phyloP scores from a whole-genome alignment of 2,329 filamentous ascomycete genomes.

The Fusarium humuli region DNA sequence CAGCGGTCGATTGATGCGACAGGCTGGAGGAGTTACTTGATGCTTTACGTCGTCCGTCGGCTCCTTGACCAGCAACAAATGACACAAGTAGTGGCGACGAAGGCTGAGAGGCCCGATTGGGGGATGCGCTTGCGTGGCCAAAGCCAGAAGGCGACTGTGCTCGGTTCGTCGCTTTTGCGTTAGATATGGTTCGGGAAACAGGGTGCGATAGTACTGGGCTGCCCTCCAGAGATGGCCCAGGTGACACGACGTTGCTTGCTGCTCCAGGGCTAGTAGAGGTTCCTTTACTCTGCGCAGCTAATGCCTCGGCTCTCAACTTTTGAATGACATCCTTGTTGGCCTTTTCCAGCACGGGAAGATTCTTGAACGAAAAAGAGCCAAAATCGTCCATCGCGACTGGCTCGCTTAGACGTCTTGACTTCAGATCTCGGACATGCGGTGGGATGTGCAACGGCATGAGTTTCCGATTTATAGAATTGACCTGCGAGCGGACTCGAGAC shows the following conservation, averaged over 20 bases:
- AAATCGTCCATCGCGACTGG: slow-evolving; percentile 92
- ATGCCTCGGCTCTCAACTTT: slow-evolving; percentile 90
- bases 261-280: slow-evolving; percentile 59
- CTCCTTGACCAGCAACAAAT: slow-evolving; percentile 86
- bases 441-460: slow-evolving; percentile 97
- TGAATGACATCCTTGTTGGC: slow-evolving; percentile 99
- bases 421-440: slow-evolving; percentile 91
- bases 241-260: slow-evolving; percentile 62
- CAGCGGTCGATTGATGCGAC: slow-evolving; percentile 75
- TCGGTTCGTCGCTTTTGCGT: slow-evolving; percentile 80
- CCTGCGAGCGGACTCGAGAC: slow-evolving; percentile 87
- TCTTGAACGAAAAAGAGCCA: slow-evolving; percentile 96
- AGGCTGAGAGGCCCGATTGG: slow-evolving; percentile 81
- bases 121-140: slow-evolving; percentile 85
- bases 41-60: slow-evolving; percentile 85
- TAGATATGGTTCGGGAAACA: slow-evolving; percentile 84
- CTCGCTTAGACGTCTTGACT: slow-evolving; percentile 89
- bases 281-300: slow-evolving; percentile 73
- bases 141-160: slow-evolving; percentile 87
- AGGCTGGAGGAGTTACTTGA: slow-evolving; percentile 89
- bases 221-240: slow-evolving; percentile 80
- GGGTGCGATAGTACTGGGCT: slow-evolving; percentile 85
- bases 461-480: slow-evolving; percentile 86
- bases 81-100: slow-evolving; percentile 86
- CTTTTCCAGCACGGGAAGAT: slow-evolving; percentile 94